Evolutionary conservation across 495 filamentous ascomycete species (phyloP).

Genomic region (Penicillium maclennaniae): DNA sequence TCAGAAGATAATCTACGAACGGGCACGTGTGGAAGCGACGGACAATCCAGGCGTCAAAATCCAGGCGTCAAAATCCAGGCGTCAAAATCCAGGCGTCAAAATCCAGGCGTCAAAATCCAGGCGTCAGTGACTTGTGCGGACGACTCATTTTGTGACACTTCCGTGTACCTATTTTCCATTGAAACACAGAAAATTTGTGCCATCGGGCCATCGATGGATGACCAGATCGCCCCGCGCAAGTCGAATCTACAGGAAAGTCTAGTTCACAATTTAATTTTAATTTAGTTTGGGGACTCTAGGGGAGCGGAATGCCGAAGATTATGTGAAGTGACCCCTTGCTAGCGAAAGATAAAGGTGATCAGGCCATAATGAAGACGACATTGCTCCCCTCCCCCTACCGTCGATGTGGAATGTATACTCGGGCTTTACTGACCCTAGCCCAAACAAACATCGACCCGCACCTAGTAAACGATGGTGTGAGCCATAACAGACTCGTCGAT

Average conservation of each 20-base stretch:
- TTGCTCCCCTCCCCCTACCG: slow-evolving; percentile 2
- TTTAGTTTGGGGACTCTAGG: slow-evolving; percentile 17
- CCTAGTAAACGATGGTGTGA: no score
- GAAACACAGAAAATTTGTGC: no score
- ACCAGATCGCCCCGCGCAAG: neutral
- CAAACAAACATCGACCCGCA: slow-evolving; percentile 1
- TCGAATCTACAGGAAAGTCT: neutral
- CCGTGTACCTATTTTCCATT: no score
- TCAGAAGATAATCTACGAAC: no score
- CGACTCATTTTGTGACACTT: no score
- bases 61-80: no score
- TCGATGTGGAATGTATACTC: slow-evolving; percentile 8
- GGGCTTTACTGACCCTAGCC: neutral
- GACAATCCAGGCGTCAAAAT: no score
- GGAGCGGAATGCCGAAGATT: slow-evolving; percentile 18
- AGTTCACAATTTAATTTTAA: slow-evolving; percentile 3
- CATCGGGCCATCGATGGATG: neutral
- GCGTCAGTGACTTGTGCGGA: no score
- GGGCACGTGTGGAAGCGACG: no score
- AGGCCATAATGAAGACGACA: neutral
- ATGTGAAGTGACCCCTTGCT: slow-evolving; percentile 12
- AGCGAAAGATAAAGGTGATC: neutral
- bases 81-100: no score
- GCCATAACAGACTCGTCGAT: neutral
- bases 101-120: no score